phyloP scores from a whole-genome alignment of 2,329 filamentous ascomycete genomes.

The Pseudogymnoascus sp. region DNA sequence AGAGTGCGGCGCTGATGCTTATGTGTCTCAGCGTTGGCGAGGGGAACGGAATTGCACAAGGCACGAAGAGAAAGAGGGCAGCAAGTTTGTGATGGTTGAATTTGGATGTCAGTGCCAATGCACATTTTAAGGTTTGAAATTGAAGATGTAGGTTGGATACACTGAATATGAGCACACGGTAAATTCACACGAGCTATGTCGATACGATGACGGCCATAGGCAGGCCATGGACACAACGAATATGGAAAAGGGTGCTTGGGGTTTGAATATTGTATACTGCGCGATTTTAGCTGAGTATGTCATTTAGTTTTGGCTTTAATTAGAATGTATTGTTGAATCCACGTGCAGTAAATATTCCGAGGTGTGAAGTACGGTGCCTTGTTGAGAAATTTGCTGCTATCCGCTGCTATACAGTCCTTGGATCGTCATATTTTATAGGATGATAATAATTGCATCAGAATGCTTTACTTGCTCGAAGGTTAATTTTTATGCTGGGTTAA shows the following conservation, averaged over 20 bases:
- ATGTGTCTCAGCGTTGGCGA: background rate
- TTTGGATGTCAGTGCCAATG: background rate
- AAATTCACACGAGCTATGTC: constrained; percentile 2
- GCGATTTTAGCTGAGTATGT: background rate
- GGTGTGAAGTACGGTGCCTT: background rate
- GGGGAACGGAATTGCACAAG: background rate
- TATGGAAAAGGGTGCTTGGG: background rate
- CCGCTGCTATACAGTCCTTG: background rate
- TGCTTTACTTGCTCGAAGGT: background rate
- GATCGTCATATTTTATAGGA: background rate
- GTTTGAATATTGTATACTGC: background rate
- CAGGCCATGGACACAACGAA: background rate
- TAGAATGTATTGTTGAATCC: background rate
- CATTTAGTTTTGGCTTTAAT: background rate
- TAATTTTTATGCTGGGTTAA: background rate
- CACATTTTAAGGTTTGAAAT: background rate
- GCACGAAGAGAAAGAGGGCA: background rate
- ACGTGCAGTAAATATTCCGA: background rate
- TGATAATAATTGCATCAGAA: background rate
- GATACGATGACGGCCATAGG: background rate
- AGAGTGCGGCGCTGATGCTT: constrained; percentile 5
- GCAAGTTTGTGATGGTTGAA: background rate
- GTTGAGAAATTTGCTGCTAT: background rate
- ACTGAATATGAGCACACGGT: background rate
- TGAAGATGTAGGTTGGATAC: background rate